Base-by-base conservation (phyloP, 192 early-diverging fungal species). In the Coemansia nantahalensis region DNA sequence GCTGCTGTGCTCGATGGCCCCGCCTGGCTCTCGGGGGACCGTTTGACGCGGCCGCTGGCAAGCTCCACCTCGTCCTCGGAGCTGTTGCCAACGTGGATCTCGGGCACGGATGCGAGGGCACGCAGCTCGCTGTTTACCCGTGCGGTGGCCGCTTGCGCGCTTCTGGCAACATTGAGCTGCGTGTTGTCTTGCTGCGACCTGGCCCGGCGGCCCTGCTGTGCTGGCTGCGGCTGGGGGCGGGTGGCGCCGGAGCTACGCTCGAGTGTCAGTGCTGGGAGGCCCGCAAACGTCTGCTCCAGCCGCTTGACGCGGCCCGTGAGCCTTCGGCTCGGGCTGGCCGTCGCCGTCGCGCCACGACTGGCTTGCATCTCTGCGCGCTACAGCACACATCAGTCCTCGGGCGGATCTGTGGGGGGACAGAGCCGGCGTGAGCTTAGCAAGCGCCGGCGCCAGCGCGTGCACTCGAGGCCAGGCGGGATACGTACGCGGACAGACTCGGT, bases 81-180 rank as follows among this genome's bases (percentile, higher is more conserved):
- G 42, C 52, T 60, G n/a, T 60, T 38, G 8, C 56, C 65, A 11
- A 53, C 55, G 33, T 56, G 18, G 6, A 68, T 68, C 36, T 60
- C 56, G 24, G 40, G 49, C 14, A 55, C 43, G 9, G 28, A 1
- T 0, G 48, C 46, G 1, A 21, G 28, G 10, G 8, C 21, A 8
- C 37, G 45, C 22, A 62, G 16, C n/a, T 30, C 31, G 17, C 35
- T 38, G 21, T 18, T 16, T 33, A 12, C 33, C 4, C 38, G 37
- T 6, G 39, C 52, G 16, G 21, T 35, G 21, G 61, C 47, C 6
- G n/a, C 45, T 4, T 31, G 42, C 14, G 52, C 44, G n/a, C n/a
- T n/a, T 17, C 24, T 28, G 7, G 33, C 23, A 40, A 54, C 54
- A 5, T 39, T 19, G 11, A 38, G 12, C n/a, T 46, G 48, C 17